Conservation (phyloP, 1,284 basidiomycete species). For the Gymnopus androsaceus region DNA sequence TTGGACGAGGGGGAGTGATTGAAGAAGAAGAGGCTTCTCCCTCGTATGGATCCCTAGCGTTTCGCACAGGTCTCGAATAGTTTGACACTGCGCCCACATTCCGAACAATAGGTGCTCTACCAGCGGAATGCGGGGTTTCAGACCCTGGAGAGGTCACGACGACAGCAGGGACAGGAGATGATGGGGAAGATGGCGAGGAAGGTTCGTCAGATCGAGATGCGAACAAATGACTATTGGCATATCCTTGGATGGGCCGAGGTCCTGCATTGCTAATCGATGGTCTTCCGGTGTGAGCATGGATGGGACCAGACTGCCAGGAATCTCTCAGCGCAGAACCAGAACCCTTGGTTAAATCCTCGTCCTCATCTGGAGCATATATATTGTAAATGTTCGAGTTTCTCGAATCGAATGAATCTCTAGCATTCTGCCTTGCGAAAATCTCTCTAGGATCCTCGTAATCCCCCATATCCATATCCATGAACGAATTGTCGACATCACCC, state of each 20-base stretch:
- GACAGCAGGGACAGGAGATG: constrained; percentile 11
- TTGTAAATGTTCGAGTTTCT: constrained; percentile 2
- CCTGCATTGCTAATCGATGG: constrained; percentile 1
- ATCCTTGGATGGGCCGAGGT: neutral
- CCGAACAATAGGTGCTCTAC: constrained; percentile 9
- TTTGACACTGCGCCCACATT: constrained; percentile 10
- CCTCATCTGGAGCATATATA: constrained; percentile 1
- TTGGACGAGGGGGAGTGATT: constrained; percentile 1
- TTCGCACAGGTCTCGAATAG: constrained; percentile 13
- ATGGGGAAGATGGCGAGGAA: neutral
- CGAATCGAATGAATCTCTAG: constrained; percentile 13
- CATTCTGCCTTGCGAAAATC: neutral
- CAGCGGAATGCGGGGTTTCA: neutral
- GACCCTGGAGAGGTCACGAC: constrained; percentile 5
- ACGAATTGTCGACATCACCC: constrained; percentile 7
- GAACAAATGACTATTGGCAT: neutral
- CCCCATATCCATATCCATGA: constrained; percentile 1
- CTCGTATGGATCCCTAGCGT: neutral
- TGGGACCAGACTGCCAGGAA: constrained; percentile 16
- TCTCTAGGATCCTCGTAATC: constrained; percentile 1
- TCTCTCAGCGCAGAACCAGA: constrained; percentile 12
- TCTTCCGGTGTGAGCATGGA: neutral
- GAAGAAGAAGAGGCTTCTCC: too few relatives aligned
- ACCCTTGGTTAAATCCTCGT: constrained; percentile 8
- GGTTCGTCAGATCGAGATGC: neutral